These are phyloP conservation scores for Fusarium lateritium DNA, from an alignment of 2,329 filamentous ascomycete species.

Conservation along the genomic window DNA sequence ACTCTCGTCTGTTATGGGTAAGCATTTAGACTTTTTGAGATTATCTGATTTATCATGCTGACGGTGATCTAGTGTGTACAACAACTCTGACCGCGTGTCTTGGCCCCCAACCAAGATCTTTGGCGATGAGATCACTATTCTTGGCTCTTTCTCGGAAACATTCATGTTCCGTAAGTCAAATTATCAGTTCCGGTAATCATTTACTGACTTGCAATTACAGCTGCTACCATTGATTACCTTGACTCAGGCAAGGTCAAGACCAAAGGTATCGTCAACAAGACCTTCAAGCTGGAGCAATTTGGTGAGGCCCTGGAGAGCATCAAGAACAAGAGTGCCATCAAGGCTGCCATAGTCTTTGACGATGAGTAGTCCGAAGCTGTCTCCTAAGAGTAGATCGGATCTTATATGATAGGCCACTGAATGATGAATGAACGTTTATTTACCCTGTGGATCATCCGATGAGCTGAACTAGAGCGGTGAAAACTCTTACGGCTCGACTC, in stretches of 20 bases:
- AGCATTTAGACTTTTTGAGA: not conserved
- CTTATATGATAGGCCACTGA: not conserved
- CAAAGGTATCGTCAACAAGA: constrained; percentile 80
- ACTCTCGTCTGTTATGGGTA: constrained; percentile 78
- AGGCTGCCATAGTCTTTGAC: constrained; percentile 81
- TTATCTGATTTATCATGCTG: not conserved
- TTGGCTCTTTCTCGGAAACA: constrained; percentile 81
- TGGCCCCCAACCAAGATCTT: constrained; percentile 83
- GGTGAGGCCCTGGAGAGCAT: constrained; percentile 78
- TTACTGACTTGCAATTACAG: constrained; percentile 38
- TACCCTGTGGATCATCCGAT: not conserved
- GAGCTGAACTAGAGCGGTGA: too few species aligned
- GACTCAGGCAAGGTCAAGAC: constrained; percentile 74
- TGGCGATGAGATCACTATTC: constrained; percentile 77
- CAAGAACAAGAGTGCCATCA: constrained; percentile 80
- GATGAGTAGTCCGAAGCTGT: constrained; percentile 51
- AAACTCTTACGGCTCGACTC: too few species aligned
- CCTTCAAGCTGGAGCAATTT: constrained; percentile 81
- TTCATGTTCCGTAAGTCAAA: constrained; percentile 74
- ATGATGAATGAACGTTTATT: not conserved
- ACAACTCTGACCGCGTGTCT: constrained; percentile 71
- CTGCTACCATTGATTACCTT: constrained; percentile 66
- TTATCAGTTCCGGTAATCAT: not conserved
- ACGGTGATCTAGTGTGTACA: constrained; percentile 68
- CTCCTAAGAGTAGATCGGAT: constrained; percentile 6